These are phyloP conservation scores for Chrysoporthe deuterocubensis DNA, from an alignment of 2,329 filamentous ascomycete species.

Conservation along the genomic window DNA sequence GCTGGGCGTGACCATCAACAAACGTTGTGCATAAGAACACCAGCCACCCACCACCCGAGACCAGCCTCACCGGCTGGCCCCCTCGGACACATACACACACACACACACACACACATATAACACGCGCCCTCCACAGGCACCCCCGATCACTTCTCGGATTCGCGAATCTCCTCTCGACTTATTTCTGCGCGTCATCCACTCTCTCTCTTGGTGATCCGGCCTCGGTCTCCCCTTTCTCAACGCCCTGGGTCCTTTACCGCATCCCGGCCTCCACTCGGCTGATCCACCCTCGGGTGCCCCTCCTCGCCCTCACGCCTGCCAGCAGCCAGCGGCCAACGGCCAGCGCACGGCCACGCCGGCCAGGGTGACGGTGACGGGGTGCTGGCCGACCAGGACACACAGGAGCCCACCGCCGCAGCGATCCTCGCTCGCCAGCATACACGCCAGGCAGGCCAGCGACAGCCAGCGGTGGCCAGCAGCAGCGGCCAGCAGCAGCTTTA, in stretches of 20 bases:
- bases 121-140: background rate
- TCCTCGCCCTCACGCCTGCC: conserved; percentile 5
- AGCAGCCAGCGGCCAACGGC: background rate
- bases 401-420: background rate
- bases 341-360: conserved; percentile 10
- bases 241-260: conserved; percentile 23
- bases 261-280: conserved; percentile 24
- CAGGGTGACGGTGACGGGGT: background rate
- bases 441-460: background rate
- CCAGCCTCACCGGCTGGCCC: background rate
- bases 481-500: conserved; percentile 3
- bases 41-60: no score
- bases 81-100: background rate
- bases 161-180: conserved; percentile 10
- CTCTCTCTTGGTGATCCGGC: background rate
- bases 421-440: background rate
- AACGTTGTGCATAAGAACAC: conserved; percentile 13
- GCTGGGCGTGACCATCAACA: conserved; percentile 4
- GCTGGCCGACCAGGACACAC: background rate
- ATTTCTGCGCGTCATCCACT: conserved; percentile 26
- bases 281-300: conserved; percentile 21
- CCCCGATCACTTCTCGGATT: background rate
- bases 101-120: background rate
- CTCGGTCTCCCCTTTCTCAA: conserved; percentile 19
- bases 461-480: background rate